A percentile compares a stretch with the other conserved stretches of the same genome.
phyloP scores from a whole-genome alignment of 2,329 filamentous ascomycete genomes.

The Sporothrix protearum region DNA sequence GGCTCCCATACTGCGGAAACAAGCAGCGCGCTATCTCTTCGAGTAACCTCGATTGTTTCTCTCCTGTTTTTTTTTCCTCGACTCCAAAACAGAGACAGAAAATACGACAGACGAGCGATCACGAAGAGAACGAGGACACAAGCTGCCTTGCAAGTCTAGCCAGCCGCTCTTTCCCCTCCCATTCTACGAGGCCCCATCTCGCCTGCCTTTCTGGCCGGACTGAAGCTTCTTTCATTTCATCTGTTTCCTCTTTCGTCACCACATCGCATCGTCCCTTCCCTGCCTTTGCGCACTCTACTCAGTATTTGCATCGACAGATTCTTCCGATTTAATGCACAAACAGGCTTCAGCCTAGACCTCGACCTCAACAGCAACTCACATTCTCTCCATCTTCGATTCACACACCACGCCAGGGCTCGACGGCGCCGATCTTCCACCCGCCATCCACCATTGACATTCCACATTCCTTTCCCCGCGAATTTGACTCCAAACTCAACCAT shows the following conservation, averaged over 20 bases:
- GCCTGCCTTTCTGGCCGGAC: not conserved
- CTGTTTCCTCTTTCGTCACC: slow-evolving; percentile 7
- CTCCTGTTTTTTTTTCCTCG: slow-evolving; percentile 8
- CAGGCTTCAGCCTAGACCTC: not conserved
- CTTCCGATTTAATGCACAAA: not conserved
- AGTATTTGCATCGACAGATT: not conserved
- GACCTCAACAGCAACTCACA: not conserved
- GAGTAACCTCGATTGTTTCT: slow-evolving; percentile 11
- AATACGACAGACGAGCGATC: slow-evolving; percentile 1
- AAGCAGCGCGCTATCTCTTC: not conserved
- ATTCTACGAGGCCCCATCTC: not conserved
- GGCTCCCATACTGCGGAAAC: not conserved
- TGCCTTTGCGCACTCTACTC: not conserved
- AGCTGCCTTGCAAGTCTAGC: slow-evolving; percentile 1
- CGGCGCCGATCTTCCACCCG: not conserved
- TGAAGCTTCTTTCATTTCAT: not conserved
- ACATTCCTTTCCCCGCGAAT: slow-evolving; percentile 1
- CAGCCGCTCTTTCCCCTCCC: slow-evolving; percentile 15
- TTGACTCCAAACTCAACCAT: not conserved
- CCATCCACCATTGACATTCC: not conserved
- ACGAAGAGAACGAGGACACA: not conserved
- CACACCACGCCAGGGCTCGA: not conserved
- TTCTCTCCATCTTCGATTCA: not conserved
- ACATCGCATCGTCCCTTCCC: slow-evolving; percentile 11
- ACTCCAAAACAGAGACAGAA: not conserved